Percentiles rank a stretch among this genome's conserved stretches.
These are phyloP conservation scores for Umbelopsis ramanniana DNA, from an alignment of 192 early-diverging fungal genomes.

Conservation along the genomic window DNA sequence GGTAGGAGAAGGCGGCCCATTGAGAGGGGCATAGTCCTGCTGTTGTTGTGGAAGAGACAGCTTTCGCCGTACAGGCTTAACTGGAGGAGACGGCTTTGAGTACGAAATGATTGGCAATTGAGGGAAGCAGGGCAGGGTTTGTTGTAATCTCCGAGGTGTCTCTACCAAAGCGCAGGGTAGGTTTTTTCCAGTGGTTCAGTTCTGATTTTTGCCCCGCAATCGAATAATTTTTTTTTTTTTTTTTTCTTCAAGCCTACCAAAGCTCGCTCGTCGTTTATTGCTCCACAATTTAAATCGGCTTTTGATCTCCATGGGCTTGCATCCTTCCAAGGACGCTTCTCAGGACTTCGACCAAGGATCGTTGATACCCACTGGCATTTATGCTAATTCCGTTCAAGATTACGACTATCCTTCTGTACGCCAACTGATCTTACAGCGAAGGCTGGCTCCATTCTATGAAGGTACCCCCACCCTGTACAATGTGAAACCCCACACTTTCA, in stretches of 20 bases:
- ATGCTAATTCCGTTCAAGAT: conserved; percentile 16
- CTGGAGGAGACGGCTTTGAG: conserved; percentile 23
- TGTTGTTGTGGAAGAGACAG: conserved; percentile 22
- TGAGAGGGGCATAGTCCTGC: conserved; percentile 11
- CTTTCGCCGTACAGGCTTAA: conserved; percentile 26
- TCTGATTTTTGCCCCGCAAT: background rate
- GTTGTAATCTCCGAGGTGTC: background rate
- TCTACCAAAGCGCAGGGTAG: too few relatives aligned
- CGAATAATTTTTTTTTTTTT: background rate
- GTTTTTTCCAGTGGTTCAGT: background rate
- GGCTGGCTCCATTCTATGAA: conserved; percentile 36
- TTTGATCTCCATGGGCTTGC: conserved; percentile 16
- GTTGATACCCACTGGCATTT: conserved; percentile 31
- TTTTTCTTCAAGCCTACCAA: background rate
- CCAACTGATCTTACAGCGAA: conserved; percentile 21
- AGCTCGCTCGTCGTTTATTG: too few relatives aligned
- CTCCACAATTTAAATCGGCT: too few relatives aligned
- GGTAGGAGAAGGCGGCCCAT: conserved; percentile 9
- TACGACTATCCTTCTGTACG: conserved; percentile 31
- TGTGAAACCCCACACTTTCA: background rate
- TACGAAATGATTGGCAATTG: conserved; percentile 23
- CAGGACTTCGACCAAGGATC: conserved; percentile 25
- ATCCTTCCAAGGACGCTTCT: conserved; percentile 18
- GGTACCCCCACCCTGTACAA: conserved; percentile 12
- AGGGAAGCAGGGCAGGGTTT: background rate